Base-by-base conservation (phyloP, 2,329 filamentous ascomycete genomes). In the Arthrinium phaeospermum region DNA sequence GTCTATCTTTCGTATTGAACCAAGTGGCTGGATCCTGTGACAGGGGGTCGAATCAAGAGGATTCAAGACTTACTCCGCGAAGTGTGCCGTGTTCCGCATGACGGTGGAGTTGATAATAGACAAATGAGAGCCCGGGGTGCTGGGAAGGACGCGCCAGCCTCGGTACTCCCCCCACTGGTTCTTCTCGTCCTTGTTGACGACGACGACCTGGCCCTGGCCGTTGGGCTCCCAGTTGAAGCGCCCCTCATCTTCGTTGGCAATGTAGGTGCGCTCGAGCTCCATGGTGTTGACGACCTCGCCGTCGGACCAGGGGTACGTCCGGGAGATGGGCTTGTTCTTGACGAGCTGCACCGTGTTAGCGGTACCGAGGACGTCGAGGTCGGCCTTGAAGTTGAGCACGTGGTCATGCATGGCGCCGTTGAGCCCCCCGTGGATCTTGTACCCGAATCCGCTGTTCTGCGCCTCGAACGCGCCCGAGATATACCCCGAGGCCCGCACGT, bases 91-190 rank as follows among this genome's bases (percentile, higher is more conserved):
- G 79, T 71, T 84, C 82, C 45, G 77, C 77, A 71, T 85, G 85
- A 1, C 76, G 78, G 2, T 75, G 69, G 69, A 80, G 70, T 80
- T 76, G 8, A 79, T 68, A 10, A 79, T 79, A n/a, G 77, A 80
- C 22, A 85, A 81, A 53, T 81, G 81, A 72, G 83, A 77, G 74
- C 81, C 82, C 49, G 75, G 77, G 44, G 75, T 75, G 24, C 76
- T 82, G 34, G 77, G 83, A 3, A 83, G 78, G 73, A 86, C 82
- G 71, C 85, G 82, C 76, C 85, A 86, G 10, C 84, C 84, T 67
- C 81, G 80, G 34, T 78, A 74, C 72, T 82, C 79, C 47, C 83
- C 84, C 83, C 83, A 86, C 27, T 76, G 75, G 76, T 86, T 64
- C 34, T 64, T 64, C 57, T 64, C 10, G 30, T 64, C 57, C 34